Base-by-base conservation (phyloP, 495 filamentous ascomycete species). In the Niebla homalea region DNA sequence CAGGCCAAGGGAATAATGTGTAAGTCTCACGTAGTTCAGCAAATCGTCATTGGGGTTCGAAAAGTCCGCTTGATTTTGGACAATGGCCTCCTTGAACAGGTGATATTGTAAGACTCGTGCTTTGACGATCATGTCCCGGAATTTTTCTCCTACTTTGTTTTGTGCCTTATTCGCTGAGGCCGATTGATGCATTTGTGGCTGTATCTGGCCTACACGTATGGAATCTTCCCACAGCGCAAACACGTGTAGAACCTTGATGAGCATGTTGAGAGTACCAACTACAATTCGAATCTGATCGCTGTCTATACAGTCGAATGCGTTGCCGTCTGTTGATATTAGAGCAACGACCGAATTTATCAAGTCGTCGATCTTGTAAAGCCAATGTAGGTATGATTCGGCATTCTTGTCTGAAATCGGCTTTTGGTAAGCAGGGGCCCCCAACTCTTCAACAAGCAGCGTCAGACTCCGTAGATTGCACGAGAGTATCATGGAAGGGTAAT, bases 61-160 rank as follows among this genome's bases (percentile, higher is more conserved):
- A 53, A 88, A 89, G 0, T 72, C 45, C 12, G 77, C 71, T 15
- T 63, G 60, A 49, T 83, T 81, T 57, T 92, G 85, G 1, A 67
- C 57, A 36, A 87, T 81, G 15, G 76, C 83, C 57, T 89, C 83
- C 54, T 84, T 83, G 15, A 94, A 58, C 46, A 94, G 70, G 0
- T 77, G 76, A 62, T 83, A 84, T 49, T 84, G 77, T 26, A 96
- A 64, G 10, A 83, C 82, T 89, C 92, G 97, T 23, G 80, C 80
- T 38, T 85, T 79, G 6, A 97, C 81, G 54, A 95, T 84, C 76
- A 94, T 85, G 51, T 96, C 89, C 35, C 87, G 78, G 37, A 94
- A 75, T 60, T 81, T 88, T 21, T 76, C 78, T 43, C 80, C 73
- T 52, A 87, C 82, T 12, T 67, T 69, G 46, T 75, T 70, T 29